Base-by-base conservation (phyloP, 2,329 filamentous ascomycete species). In the Calonectria ilicicola region DNA sequence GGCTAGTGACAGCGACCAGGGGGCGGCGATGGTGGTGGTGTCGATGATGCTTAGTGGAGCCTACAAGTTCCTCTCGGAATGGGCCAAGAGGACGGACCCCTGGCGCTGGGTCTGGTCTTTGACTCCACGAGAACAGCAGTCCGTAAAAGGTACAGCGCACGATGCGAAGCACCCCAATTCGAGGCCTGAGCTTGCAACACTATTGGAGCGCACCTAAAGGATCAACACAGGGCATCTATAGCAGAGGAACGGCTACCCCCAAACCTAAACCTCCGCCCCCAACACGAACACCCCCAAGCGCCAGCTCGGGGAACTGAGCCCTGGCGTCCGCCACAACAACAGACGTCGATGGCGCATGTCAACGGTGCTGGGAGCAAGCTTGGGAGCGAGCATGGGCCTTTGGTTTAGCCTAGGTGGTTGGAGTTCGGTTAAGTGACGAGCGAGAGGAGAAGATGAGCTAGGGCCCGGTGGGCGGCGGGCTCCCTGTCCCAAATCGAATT, bases 1-100 rank as follows among this genome's bases (percentile, higher is more conserved):
- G 78, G 78, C 78, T 79, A 80, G 78, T 80, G 78, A 78, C 73
- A 78, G 76, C 63, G 77, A 77, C 78, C 70, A 70, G 78, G 78
- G 78, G 76, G 65, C 65, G 70, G 76, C 75, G 77, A 78, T 77
- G 77, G 78, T 77, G 77, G 77, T 80, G 78, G 78, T 80, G 78
- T 80, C 77, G 78, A 80, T 78, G 76, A 75, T 77, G 74, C 69
- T 71, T 69, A 64, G 78, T 79, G 78, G 78, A 70, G 78, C 77
- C 76, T 73, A 71, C 77, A 72, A 79, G 77, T 67, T 67, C 70
- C 58, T 67, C 58, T 72, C 65, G 69, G 69, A 64, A 65, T 67
- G 69, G 69, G 56, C 65, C 64, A 71, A 51, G 56, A 65, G 67
- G 69, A 56, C 46, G 23, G 40, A 35, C 60, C 65, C 69, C 67